Evolutionary conservation across 1,284 basidiomycete species (phyloP), one percentile per base, ranked within the genome.

Genomic region (Naganishia sp.): DNA sequence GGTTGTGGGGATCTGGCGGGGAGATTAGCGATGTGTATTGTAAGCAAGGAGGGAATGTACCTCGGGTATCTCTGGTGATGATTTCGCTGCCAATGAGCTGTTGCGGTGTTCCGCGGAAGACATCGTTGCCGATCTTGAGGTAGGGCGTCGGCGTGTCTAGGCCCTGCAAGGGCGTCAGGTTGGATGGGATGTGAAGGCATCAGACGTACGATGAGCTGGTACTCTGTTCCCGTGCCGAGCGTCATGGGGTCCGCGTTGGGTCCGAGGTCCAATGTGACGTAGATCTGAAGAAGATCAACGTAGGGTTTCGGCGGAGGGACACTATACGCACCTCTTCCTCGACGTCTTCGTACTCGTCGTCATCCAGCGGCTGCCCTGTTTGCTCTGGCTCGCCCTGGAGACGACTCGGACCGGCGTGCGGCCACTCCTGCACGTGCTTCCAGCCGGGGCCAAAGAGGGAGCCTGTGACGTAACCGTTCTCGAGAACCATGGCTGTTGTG

Each of bases 91-190:
- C 67, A 11, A 68, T 63, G 6, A 68, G 31, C 13, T 55, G 51
- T 41, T 57, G 52, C 13, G 64, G 67, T 25, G 51, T 66, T 17
- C 67, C 67, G 15, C 53, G 57, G 13, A 60, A 68, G 9, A 68
- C 53, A 46, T 65, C 57, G n/a, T 68, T 66, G 7, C 67, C 67
- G 15, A 68, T 56, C 52, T 66, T 65, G 21, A 68, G 47, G 42
- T 53, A 68, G 15, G 67, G 67, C 25, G 57, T 62, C 3, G 63
- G 63, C 39, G 67, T 68, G 39, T 68, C 67, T 17, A 68, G 53
- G 7, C 67, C 67, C 67, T 68, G 45, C 39, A 42, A 35, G 9
- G 4, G 7, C 4, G 31, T 61, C 15, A 66, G 51, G 7, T 35
- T 42, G 7, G 15, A 6, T 11, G 6, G n/a, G 6, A 18, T 28